These are phyloP conservation scores for Xylariaceae sp. DNA, from an alignment of 2,329 filamentous ascomycete species.

Conservation along the genomic window DNA sequence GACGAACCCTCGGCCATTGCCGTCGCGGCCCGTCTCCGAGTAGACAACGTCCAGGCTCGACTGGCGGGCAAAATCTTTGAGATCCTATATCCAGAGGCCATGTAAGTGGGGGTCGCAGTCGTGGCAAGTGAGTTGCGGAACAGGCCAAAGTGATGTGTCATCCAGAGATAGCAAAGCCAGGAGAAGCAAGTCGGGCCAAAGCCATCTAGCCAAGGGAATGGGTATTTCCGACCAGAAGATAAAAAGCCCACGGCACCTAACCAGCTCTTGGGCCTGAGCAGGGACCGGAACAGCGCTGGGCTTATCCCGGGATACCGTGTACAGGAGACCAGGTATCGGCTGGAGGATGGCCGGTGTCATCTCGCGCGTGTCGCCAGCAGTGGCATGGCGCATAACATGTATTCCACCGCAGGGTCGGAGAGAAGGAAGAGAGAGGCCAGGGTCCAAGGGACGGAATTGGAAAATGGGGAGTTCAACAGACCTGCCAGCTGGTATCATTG, in stretches of 20 bases:
- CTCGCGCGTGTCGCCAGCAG: conserved; percentile 25
- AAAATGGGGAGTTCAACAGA: conserved; percentile 70
- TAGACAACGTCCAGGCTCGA: conserved; percentile 97
- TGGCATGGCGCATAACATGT: conserved; percentile 23
- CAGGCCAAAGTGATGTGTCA: conserved; percentile 25
- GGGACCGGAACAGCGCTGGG: conserved; percentile 22
- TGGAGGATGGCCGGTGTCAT: conserved; percentile 15
- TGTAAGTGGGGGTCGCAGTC: conserved; percentile 71
- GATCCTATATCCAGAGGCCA: conserved; percentile 82
- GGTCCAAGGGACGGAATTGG: conserved; percentile 36
- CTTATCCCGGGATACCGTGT: conserved; percentile 21
- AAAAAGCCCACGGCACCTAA: conserved; percentile 6
- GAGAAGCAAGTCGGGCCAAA: too few species aligned
- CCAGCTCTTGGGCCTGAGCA: conserved; percentile 28
- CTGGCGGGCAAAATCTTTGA: conserved; percentile 98
- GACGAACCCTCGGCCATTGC: conserved; percentile 84
- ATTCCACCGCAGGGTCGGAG: conserved; percentile 25
- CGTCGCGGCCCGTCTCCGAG: conserved; percentile 90
- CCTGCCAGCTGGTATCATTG: conserved; percentile 99
- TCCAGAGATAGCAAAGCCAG: conserved; percentile 31
- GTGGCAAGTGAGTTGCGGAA: conserved; percentile 30
- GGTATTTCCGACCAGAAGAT: too few species aligned
- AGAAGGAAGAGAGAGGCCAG: conserved; percentile 28
- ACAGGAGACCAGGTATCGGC: conserved; percentile 21
- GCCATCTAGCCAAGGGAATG: too few species aligned